Base-by-base conservation (phyloP, 1,139 yeast species). In the Sugiyamaella castrensis region DNA sequence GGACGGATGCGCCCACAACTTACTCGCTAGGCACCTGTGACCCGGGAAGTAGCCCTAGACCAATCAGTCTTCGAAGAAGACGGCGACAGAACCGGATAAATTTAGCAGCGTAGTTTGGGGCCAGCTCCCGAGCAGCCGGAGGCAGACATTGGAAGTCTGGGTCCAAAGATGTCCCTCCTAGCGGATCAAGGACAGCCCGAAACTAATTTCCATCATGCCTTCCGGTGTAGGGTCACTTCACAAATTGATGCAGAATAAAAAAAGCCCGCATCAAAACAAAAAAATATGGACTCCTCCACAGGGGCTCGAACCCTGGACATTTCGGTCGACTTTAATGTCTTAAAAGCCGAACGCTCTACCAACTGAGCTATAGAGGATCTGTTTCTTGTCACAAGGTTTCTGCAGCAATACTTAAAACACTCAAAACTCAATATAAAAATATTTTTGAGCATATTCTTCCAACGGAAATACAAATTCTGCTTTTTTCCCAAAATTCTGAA, bases 291-390 rank as follows among this genome's bases (percentile, higher is more conserved):
- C 73, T 69, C 73, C 73, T 68, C 59, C 68, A 66, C 71, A 68
- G 73, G 73, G 73, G 73, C 72, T 69, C 72, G 73, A 69, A 69
- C 73, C 73, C 73, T 70, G 72, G 73, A 70, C 74, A 71, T 71
- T 71, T 71, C 74, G 74, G 73, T 71, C 52, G 43, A 40, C 57
- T 37, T 15, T 15, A 8, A 11, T 8, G 40, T 37, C 43, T 26
- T 72, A 72, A 72, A 72, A 72, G 76, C 75, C 76, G 75, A 72
- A 70, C 73, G 74, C 74, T 70, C 74, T 70, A 70, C 74, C 74
- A 69, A 70, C 74, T 70, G 74, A 70, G 74, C 74, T 70, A 70
- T 67, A 65, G 63, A 66, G 72, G 73, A 69, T 1, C 2, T 27
- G 30, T 32, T 24, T n/a, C 16, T 12, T 12, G 24, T 4, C 5